A percentile compares a stretch with the other conserved stretches of the same genome.
These are phyloP conservation scores for Ceratocystis harringtonii DNA, from an alignment of 2,329 filamentous ascomycete genomes.

Conservation along the genomic window DNA sequence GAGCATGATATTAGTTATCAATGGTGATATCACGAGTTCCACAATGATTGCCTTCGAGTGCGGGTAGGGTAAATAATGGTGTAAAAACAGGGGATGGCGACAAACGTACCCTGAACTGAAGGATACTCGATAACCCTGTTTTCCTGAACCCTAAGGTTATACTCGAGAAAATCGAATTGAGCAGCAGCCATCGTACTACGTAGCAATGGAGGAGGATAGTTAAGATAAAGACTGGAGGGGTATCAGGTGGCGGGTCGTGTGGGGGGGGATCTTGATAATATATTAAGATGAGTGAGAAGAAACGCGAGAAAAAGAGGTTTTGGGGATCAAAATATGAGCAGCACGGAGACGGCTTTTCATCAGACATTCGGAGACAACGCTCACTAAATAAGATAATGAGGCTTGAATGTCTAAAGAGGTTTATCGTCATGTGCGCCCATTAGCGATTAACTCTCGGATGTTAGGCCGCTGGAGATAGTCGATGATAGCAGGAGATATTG, in stretches of 20 bases:
- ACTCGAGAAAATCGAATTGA: conserved; percentile 23
- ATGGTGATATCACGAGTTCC: too few species aligned
- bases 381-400: background rate
- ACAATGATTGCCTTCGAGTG: too few species aligned
- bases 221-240: background rate
- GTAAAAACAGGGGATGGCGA: background rate
- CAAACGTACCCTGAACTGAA: conserved; percentile 47
- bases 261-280: background rate
- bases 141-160: conserved; percentile 44
- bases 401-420: background rate
- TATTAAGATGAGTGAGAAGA: too few species aligned
- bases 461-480: conserved; percentile 15
- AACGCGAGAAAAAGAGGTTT: too few species aligned
- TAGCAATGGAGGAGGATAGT: background rate
- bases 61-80: background rate
- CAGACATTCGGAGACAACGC: background rate
- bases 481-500: conserved; percentile 16
- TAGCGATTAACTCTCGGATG: background rate
- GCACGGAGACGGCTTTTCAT: background rate
- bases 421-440: background rate
- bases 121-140: conserved; percentile 50
- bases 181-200: conserved; percentile 5
- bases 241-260: background rate
- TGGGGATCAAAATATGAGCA: background rate
- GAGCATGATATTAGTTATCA: conserved; percentile 18